phyloP scores from a whole-genome alignment of 148 eudicot genomes.

The Cornus suecica region DNA sequence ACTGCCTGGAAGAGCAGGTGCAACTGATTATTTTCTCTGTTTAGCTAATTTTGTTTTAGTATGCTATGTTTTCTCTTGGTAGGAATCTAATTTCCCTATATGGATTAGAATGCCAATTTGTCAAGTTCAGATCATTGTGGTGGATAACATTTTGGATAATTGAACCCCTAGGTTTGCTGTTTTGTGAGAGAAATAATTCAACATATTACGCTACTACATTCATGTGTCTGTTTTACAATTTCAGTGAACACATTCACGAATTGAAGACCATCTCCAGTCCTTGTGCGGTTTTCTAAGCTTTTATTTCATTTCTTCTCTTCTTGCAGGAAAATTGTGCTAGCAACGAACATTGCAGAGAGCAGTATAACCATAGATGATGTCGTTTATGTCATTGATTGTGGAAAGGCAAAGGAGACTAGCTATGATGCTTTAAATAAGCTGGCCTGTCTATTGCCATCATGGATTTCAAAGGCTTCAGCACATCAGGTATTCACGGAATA shows the following conservation, averaged over 20 bases:
- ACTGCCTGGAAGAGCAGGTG: too few relatives aligned
- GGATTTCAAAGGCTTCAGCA: conserved; percentile 99
- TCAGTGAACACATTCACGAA: not conserved
- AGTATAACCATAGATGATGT: conserved; percentile 97
- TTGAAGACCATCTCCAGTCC: not conserved
- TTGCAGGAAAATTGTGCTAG: conserved; percentile 88
- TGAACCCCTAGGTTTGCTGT: too few relatives aligned
- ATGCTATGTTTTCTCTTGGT: not conserved
- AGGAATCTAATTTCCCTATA: not conserved
- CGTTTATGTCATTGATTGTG: conserved; percentile 91
- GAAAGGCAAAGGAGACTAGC: conserved; percentile 98
- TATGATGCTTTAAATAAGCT: conserved; percentile 98
- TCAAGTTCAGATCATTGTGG: not conserved
- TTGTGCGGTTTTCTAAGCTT: conserved; percentile 6
- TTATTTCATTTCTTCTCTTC: not conserved
- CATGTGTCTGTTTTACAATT: not conserved
- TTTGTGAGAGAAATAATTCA: too few relatives aligned
- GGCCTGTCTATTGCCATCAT: conserved; percentile 92
- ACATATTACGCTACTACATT: too few relatives aligned
- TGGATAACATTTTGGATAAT: too few relatives aligned
- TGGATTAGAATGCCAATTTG: not conserved
- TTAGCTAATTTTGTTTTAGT: too few relatives aligned
- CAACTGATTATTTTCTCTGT: too few relatives aligned
- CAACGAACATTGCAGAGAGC: conserved; percentile 97
- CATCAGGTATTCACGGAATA: conserved; percentile 60